Conservation (phyloP, 192 early-diverging fungal genomes). For the Gonapodya sp. region DNA sequence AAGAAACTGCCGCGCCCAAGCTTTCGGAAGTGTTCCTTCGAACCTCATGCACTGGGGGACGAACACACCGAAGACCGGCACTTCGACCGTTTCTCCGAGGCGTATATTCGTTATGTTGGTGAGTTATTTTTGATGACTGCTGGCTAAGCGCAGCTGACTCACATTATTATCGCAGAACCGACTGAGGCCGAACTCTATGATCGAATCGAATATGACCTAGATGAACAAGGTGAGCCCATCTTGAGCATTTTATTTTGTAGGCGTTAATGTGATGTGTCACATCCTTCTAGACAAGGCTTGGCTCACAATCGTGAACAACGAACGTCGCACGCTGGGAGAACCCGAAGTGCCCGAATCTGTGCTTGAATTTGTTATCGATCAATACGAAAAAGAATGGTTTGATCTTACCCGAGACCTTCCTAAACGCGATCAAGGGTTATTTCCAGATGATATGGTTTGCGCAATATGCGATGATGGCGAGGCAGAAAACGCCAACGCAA, state of each 20-base stretch:
- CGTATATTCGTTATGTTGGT: slow-evolving; percentile 49
- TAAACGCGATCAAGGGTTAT: slow-evolving; percentile 42
- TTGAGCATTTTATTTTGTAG: not conserved
- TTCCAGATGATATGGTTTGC: slow-evolving; percentile 77
- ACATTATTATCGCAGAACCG: slow-evolving; percentile 33
- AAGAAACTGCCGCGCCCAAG: not conserved
- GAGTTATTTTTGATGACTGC: slow-evolving; percentile 32
- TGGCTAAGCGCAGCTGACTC: slow-evolving; percentile 35
- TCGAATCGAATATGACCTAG: slow-evolving; percentile 88
- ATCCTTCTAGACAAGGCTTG: slow-evolving; percentile 53
- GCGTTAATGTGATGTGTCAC: not conserved
- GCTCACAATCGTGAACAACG: slow-evolving; percentile 58
- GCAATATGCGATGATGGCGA: slow-evolving; percentile 97
- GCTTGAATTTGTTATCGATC: slow-evolving; percentile 84
- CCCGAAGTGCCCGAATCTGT: slow-evolving; percentile 42
- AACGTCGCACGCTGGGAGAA: slow-evolving; percentile 40
- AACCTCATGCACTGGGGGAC: not conserved
- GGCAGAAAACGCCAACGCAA: slow-evolving; percentile 97
- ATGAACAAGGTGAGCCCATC: slow-evolving; percentile 87
- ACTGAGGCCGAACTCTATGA: slow-evolving; percentile 45
- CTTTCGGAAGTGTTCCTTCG: not conserved
- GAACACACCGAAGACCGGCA: not conserved
- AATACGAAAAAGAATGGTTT: slow-evolving; percentile 96
- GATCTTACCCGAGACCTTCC: slow-evolving; percentile 62
- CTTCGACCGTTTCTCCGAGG: not conserved